Evolutionary conservation across 2,329 filamentous ascomycete species (phyloP).

Genomic region (Zarea fungicola): DNA sequence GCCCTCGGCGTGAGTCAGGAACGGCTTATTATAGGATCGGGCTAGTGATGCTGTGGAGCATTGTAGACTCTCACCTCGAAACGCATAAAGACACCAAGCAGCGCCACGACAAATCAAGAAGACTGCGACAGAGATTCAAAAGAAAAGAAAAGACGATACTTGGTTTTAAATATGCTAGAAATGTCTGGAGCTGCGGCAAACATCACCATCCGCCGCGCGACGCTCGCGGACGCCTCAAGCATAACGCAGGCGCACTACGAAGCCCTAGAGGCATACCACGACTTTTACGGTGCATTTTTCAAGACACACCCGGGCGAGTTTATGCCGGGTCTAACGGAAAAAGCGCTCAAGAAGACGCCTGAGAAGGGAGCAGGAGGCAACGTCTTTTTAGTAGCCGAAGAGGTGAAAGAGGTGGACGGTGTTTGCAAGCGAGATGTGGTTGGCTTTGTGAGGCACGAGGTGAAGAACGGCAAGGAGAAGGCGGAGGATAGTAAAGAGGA

Average conservation of each 20-base stretch:
- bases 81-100: no score
- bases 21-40: no score
- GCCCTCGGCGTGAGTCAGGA: slow-evolving; percentile 11
- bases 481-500: background rate
- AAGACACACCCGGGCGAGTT: slow-evolving; percentile 14
- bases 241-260: slow-evolving; percentile 17
- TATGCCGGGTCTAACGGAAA: slow-evolving; percentile 5
- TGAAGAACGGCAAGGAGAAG: background rate
- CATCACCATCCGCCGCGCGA: slow-evolving; percentile 14
- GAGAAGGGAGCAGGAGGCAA: background rate
- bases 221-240: slow-evolving; percentile 12
- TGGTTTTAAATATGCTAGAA: background rate
- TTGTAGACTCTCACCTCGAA: no score
- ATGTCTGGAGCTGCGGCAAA: background rate
- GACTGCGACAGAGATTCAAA: no score
- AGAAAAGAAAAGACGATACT: no score
- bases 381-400: slow-evolving; percentile 14
- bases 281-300: slow-evolving; percentile 19
- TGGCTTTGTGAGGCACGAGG: slow-evolving; percentile 14
- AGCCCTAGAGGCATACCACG: slow-evolving; percentile 16
- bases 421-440: slow-evolving; percentile 12
- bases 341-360: slow-evolving; percentile 3
- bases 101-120: no score
- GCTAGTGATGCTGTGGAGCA: no score
- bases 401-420: no score